Base-by-base conservation (phyloP, 2,329 filamentous ascomycete genomes). In the Cladophialophora immunda region DNA sequence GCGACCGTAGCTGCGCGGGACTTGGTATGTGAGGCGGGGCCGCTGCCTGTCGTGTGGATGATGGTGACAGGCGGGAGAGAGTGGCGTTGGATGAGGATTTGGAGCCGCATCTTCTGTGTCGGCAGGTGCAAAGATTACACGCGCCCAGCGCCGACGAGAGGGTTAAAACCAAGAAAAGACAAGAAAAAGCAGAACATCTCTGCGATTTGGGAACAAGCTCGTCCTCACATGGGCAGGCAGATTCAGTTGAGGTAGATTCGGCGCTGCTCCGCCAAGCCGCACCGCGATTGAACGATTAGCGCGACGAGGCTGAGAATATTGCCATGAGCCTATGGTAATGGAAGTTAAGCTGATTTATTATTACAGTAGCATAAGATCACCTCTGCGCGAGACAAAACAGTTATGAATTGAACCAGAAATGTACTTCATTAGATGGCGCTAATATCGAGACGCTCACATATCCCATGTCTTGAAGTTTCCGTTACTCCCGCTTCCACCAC, bases 1-100 rank as follows among this genome's bases (percentile, higher is more conserved):
- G 91, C 86, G 67, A 97, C 84, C 1, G 92, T 97, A 54, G 89
- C 84, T 15, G 83, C 81, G 61, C 83, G 65, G 75, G 70, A 58
- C 78, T 70, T 72, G 72, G 75, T 78, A 75, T 76, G 66, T 79
- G 68, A 70, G 79, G 72, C 82, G 80, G 59, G 84, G 32, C 66
- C 62, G 4, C 68, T 62, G 55, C 65, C 78, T 19, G 90, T 86
- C 30, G 87, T 86, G 89, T 92, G 94, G 47, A 94, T 82, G 62
- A 95, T 84, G 70, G 87, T 87, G 63, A 89, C 86, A 47, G 91
- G 86, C 7, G 93, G 92, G 27, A 95, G 84, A 52, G 85, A 87
- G 78, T 94, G 87, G 65, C 93, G 90, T 70, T 88, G 87, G 62
- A 96, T 87, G 38, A 87, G 83, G 56, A 96, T 81, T 71, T 90